Percentiles rank a stretch among this genome's conserved stretches.
These are phyloP conservation scores for Oryza meyeriana DNA, from an alignment of 176 grass and related monocot genomes.

Conservation along the genomic window DNA sequence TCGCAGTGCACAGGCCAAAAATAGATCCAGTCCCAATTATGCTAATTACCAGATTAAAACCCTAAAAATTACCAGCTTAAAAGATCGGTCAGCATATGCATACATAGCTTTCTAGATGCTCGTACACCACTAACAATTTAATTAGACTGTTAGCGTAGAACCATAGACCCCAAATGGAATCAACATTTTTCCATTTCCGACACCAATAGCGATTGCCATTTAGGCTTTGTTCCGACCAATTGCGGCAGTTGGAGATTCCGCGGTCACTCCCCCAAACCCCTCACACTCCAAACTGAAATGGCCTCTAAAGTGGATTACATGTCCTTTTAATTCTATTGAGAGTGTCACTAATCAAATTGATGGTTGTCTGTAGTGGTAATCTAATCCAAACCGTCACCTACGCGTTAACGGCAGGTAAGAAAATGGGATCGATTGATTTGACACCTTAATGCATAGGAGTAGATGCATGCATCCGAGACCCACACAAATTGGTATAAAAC, in stretches of 20 bases:
- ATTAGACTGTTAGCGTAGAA: not conserved
- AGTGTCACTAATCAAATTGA: not conserved
- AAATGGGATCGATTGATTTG: not conserved
- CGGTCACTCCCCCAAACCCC: not conserved
- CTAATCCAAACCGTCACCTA: not conserved
- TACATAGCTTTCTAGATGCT: not conserved
- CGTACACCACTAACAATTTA: not conserved
- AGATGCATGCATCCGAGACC: not conserved
- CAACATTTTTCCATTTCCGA: not conserved
- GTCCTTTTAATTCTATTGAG: not conserved
- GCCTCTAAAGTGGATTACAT: not conserved
- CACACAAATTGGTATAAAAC: not conserved
- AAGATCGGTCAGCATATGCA: not conserved
- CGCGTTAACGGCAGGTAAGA: not conserved
- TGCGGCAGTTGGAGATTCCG: not conserved
- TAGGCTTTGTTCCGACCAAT: not conserved
- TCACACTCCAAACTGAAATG: not conserved
- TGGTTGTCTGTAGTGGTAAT: not conserved
- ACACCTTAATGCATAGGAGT: not conserved
- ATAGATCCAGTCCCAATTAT: no score
- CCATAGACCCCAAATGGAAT: not conserved
- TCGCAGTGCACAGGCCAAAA: no score
- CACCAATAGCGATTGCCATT: not conserved
- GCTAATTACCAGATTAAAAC: no score
- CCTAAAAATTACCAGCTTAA: no score